These are phyloP conservation scores for Rhodotorula graminis DNA, from an alignment of 768 basidiomycete species.

Conservation along the genomic window DNA sequence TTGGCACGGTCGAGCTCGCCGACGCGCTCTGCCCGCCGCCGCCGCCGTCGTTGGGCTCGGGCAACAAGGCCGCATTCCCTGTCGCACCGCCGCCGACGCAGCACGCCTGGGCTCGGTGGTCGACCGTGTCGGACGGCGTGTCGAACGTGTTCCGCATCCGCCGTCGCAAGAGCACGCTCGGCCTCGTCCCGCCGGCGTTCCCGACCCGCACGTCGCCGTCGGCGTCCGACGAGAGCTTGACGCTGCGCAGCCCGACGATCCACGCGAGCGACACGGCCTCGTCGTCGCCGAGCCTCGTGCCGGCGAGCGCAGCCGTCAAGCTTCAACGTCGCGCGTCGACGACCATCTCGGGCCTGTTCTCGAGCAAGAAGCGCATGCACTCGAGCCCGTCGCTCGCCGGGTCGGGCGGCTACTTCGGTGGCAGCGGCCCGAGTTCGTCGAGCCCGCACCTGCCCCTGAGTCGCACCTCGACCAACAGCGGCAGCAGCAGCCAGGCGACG, in stretches of 20 bases:
- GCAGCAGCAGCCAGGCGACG: background rate
- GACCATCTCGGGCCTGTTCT: constrained; percentile 13
- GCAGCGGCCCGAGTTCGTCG: constrained; percentile 6
- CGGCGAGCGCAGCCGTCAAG: constrained; percentile 18
- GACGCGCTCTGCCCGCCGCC: constrained; percentile 3
- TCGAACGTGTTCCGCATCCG: constrained; percentile 30
- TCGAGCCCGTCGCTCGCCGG: constrained; percentile 10
- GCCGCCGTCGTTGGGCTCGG: background rate
- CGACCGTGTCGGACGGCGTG: constrained; percentile 16
- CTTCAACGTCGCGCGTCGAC: constrained; percentile 25
- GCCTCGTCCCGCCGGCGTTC: constrained; percentile 17
- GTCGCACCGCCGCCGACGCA: background rate
- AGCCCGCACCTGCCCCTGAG: constrained; percentile 14
- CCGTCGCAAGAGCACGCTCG: constrained; percentile 29
- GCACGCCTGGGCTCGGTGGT: background rate
- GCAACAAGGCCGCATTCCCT: background rate
- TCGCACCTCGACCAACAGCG: background rate
- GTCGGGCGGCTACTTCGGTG: constrained; percentile 9
- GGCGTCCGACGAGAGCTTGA: background rate
- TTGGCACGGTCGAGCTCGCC: constrained; percentile 13
- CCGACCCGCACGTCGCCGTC: background rate
- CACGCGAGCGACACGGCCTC: background rate
- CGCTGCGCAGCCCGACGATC: constrained; percentile 2
- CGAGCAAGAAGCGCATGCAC: constrained; percentile 18
- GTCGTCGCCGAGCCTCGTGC: background rate